Base-by-base conservation (phyloP, 31 red algal species). In the Asparagopsis taxiformis region DNA sequence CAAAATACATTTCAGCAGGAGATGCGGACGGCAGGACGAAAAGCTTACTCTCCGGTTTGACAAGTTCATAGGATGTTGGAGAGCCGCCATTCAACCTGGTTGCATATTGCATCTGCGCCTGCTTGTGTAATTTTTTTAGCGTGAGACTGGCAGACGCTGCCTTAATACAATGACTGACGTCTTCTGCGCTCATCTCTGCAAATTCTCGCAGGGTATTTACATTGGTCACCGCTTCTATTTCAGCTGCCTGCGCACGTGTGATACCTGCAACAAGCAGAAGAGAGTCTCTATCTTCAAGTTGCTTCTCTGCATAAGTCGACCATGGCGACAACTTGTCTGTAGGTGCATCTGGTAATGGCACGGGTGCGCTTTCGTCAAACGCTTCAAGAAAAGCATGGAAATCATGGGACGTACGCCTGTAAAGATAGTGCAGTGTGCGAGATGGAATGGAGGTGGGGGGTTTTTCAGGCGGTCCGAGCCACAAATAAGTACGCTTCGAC, bases 1-100 rank as follows among this genome's bases (percentile, higher is more conserved):
- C 90, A 66, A 94, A 94, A 54, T 71, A 80, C n/a, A 94, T 39
- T 55, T 94, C 90, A 2, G 15, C 44, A 17, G 41, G 64, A 24
- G 55, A 63, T 38, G 43, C 73, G 21, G n/a, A 16, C 31, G 62
- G 54, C 4, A 85, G 73, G 43, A 59, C 29, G n/a, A n/a, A n/a
- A 32, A 37, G 19, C 19, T 26, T 4, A 35, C 51, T 46, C 8
- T 64, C 34, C 34, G 32, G 16, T 41, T 43, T 48, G 38, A 55
- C 56, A 41, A 39, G 53, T 44, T 71, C 53, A 39, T 56, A 83
- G 19, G 68, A 31, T 20, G 69, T 77, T 26, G 26, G 31, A 0
- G 44, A 39, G 31, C 24, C 38, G 36, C 65, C 71, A 8, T 46
- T 44, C 31, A 3, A 28, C 6, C 50, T 29, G 0, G 68, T 65